phyloP scores from a whole-genome alignment of 2,329 filamentous ascomycete species.

The Neospermospora avenae region DNA sequence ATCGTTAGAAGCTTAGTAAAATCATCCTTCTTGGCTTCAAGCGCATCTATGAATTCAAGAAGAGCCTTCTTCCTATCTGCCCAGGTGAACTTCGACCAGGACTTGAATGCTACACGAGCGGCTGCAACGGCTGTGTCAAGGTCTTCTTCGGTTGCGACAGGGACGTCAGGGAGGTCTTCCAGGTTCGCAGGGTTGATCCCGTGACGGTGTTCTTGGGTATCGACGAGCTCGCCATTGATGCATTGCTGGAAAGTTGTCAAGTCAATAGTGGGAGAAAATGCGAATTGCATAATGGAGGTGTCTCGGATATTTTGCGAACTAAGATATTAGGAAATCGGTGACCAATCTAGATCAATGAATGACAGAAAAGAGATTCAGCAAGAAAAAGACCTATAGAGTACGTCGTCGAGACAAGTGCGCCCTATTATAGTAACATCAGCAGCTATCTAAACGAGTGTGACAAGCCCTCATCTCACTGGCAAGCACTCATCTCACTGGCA shows the following conservation, averaged over 20 bases:
- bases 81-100: constrained; percentile 45
- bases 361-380: too few relatives aligned
- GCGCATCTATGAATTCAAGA: constrained; percentile 11
- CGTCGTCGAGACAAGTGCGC: too few relatives aligned
- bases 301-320: too few relatives aligned
- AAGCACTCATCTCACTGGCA: too few relatives aligned
- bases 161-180: constrained; percentile 34
- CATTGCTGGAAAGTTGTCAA: constrained; percentile 2
- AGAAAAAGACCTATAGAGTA: too few relatives aligned
- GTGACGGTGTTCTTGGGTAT: constrained; percentile 8
- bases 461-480: too few relatives aligned
- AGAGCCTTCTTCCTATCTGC: constrained; percentile 44
- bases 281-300: too few relatives aligned
- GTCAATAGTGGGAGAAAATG: background rate
- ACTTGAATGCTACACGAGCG: constrained; percentile 42
- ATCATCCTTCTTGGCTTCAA: constrained; percentile 36
- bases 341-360: too few relatives aligned
- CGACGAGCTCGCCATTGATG: background rate
- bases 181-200: constrained; percentile 25
- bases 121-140: constrained; percentile 34
- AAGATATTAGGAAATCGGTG: too few relatives aligned
- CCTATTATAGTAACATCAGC: too few relatives aligned
- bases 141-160: constrained; percentile 33
- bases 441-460: too few relatives aligned
- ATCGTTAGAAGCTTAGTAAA: constrained; percentile 44